These are phyloP conservation scores for Diaporthe humulicola DNA, from an alignment of 2,329 filamentous ascomycete genomes.

Conservation along the genomic window DNA sequence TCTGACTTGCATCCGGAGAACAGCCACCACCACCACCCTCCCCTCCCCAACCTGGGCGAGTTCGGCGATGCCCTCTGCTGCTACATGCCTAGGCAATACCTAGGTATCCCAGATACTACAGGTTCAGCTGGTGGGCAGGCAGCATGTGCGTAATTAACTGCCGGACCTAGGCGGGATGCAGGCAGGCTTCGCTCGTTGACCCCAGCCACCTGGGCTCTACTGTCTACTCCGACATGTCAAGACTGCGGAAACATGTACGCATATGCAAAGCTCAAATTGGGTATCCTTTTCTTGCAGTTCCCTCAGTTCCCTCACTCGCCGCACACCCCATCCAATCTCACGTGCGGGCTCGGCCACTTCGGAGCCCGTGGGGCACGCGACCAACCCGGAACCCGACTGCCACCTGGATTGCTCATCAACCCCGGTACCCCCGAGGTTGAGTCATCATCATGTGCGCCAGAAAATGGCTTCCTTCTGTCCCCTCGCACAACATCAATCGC, in stretches of 20 bases:
- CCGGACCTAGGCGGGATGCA: not conserved
- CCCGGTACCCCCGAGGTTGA: constrained; percentile 1
- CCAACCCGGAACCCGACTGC: constrained; percentile 4
- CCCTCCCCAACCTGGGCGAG: not conserved
- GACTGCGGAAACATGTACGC: not conserved
- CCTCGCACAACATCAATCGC: not conserved
- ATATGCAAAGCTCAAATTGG: constrained; percentile 25
- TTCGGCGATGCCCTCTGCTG: not conserved
- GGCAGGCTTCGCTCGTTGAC: not conserved
- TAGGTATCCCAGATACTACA: no score
- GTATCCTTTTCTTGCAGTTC: constrained; percentile 25
- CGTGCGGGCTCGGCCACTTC: constrained; percentile 20
- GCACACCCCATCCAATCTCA: not conserved
- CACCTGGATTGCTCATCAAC: not conserved
- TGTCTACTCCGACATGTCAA: not conserved
- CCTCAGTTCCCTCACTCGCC: not conserved
- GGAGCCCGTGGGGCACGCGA: constrained; percentile 14
- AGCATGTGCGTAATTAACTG: not conserved
- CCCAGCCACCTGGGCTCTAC: not conserved
- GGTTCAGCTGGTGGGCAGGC: not conserved
- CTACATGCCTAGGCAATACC: no score
- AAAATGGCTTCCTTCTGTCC: not conserved
- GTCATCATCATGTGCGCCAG: not conserved
- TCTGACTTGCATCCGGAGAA: not conserved
- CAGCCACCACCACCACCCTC: no score